phyloP scores from a whole-genome alignment of 257 asterid species.

The Catharanthus roseus region DNA sequence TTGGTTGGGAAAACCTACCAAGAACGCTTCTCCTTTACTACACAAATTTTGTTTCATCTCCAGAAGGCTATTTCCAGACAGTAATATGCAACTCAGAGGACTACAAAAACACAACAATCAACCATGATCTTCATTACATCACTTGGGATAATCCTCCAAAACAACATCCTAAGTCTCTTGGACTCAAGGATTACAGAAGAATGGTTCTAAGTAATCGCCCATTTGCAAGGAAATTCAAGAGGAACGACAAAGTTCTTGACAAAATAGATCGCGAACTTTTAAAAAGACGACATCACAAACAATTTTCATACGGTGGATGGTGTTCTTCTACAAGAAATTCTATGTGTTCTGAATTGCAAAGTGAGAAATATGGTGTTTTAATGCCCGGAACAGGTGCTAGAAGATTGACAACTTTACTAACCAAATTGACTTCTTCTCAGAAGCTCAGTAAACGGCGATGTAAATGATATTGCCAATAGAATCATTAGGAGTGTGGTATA shows the following conservation, averaged over 20 bases:
- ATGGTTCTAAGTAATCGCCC: slow-evolving; percentile 69
- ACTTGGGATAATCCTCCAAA: slow-evolving; percentile 84
- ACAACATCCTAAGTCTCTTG: slow-evolving; percentile 76
- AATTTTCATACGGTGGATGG: slow-evolving; percentile 73
- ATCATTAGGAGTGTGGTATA: neutral
- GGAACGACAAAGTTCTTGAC: slow-evolving; percentile 49
- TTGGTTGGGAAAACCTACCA: slow-evolving; percentile 85
- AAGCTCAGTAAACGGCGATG: slow-evolving; percentile 39
- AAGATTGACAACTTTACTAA: slow-evolving; percentile 46
- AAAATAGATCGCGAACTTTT: slow-evolving; percentile 71
- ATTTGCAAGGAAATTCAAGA: slow-evolving; percentile 80
- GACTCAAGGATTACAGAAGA: slow-evolving; percentile 59
- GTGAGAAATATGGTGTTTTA: slow-evolving; percentile 60
- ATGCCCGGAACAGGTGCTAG: slow-evolving; percentile 70
- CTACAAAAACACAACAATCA: slow-evolving; percentile 58
- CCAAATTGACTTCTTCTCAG: slow-evolving; percentile 39
- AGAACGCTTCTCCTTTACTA: slow-evolving; percentile 82
- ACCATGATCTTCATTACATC: slow-evolving; percentile 85
- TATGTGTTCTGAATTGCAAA: slow-evolving; percentile 38
- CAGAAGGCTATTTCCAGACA: slow-evolving; percentile 84
- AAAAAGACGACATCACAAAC: slow-evolving; percentile 37
- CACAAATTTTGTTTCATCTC: slow-evolving; percentile 83
- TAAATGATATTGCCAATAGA: slow-evolving; percentile 29
- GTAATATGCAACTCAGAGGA: slow-evolving; percentile 60
- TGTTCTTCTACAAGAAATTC: slow-evolving; percentile 24